A percentile compares a stretch with the other conserved stretches of the same genome.
Conservation (phyloP, 2,329 filamentous ascomycete genomes). For the Nannizzia gypsea region DNA sequence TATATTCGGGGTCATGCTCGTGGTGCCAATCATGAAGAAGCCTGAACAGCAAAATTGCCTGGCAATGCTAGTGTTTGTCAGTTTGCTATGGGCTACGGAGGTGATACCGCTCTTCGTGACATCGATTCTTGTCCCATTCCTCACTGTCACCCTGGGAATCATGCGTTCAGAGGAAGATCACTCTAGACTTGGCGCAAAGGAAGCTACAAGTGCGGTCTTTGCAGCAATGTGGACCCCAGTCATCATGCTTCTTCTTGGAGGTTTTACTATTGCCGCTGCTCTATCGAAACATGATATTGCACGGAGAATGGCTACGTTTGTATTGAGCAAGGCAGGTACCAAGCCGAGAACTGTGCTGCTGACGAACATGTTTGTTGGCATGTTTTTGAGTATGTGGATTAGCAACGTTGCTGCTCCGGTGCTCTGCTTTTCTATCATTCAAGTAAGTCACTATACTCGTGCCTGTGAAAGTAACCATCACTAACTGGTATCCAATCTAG, state of each 20-base stretch:
- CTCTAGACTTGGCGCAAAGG: constrained; percentile 61
- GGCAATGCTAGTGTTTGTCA: constrained; percentile 86
- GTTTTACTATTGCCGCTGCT: constrained; percentile 90
- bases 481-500: constrained; percentile 30
- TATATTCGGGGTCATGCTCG: constrained; percentile 63
- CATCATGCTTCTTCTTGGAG: constrained; percentile 93
- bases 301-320: constrained; percentile 90
- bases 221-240: constrained; percentile 98
- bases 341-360: constrained; percentile 77
- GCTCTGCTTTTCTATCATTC: constrained; percentile 93
- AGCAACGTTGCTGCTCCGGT: constrained; percentile 96
- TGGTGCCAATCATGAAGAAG: constrained; percentile 69
- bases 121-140: constrained; percentile 81
- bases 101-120: constrained; percentile 95
- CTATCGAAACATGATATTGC: constrained; percentile 96
- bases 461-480: not conserved
- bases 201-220: constrained; percentile 75
- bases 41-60: constrained; percentile 93
- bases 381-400: constrained; percentile 97
- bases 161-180: constrained; percentile 64
- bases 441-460: constrained; percentile 40
- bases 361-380: constrained; percentile 98
- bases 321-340: constrained; percentile 91
- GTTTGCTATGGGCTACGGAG: constrained; percentile 92
- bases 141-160: constrained; percentile 76